Conservation (phyloP, 345 rosid species). For the Camelina neglecta region DNA sequence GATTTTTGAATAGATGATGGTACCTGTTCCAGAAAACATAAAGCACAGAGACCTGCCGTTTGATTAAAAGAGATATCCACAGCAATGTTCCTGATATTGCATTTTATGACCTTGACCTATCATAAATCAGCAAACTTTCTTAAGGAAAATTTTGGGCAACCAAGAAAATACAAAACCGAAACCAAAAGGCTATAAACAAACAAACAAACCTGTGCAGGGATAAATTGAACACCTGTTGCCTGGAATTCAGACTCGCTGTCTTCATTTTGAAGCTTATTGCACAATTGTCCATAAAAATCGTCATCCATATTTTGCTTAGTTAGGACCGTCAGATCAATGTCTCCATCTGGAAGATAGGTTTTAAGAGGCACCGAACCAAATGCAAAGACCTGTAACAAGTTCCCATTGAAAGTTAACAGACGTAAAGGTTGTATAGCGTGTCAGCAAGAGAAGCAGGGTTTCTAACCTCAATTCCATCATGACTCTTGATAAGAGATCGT, state of each 20-base stretch:
- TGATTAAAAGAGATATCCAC: conserved; percentile 91
- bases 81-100: conserved; percentile 60
- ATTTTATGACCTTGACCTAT: conserved; percentile 86
- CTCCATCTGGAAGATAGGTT: conserved; percentile 94
- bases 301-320: conserved; percentile 65
- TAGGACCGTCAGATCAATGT: conserved; percentile 82
- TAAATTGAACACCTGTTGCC: conserved; percentile 70
- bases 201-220: conserved; percentile 75
- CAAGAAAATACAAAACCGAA: background rate
- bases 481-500: conserved; percentile 55
- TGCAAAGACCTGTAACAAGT: conserved; percentile 57
- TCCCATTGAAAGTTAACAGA: conserved; percentile 14
- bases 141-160: background rate
- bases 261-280: conserved; percentile 54
- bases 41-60: conserved; percentile 67
- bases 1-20: conserved; percentile 6
- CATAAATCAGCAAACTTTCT: conserved; percentile 26
- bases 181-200: conserved; percentile 1
- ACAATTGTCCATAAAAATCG: conserved; percentile 54
- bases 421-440: background rate
- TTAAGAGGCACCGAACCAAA: conserved; percentile 86
- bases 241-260: conserved; percentile 52
- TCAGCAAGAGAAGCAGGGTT: background rate
- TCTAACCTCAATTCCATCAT: conserved; percentile 73
- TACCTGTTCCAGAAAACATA: conserved; percentile 88